Conservation (phyloP, 225 moss, liverwort and hornwort genomes). For the Marchantia paleacea region DNA sequence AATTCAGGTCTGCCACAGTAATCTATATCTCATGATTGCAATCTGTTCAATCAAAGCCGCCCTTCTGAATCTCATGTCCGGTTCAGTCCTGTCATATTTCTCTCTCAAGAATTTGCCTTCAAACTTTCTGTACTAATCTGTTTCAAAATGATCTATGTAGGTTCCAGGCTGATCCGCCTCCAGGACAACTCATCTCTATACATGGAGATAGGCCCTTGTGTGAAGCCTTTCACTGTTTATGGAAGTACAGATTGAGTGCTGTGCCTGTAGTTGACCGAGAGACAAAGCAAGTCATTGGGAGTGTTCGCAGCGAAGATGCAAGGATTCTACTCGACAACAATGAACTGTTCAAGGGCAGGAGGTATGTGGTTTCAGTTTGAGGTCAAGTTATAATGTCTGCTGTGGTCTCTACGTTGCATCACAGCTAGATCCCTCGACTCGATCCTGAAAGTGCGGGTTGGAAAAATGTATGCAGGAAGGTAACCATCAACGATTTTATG, state of each 20-base stretch:
- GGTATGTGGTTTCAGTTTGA: slow-evolving; percentile 3
- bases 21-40: too few relatives aligned
- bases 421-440: not conserved
- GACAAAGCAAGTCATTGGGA: slow-evolving; percentile 20
- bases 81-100: too few relatives aligned
- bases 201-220: slow-evolving; percentile 22
- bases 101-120: too few relatives aligned
- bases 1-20: slow-evolving; percentile 18
- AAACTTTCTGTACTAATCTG: too few relatives aligned
- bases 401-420: not conserved
- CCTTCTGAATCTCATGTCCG: too few relatives aligned
- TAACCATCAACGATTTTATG: slow-evolving; percentile 27
- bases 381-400: not conserved
- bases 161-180: slow-evolving; percentile 21
- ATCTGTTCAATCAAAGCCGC: too few relatives aligned
- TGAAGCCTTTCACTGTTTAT: slow-evolving; percentile 24
- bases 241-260: slow-evolving; percentile 21
- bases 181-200: slow-evolving; percentile 19
- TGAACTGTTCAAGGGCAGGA: slow-evolving; percentile 25
- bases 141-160: not conserved
- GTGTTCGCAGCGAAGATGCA: slow-evolving; percentile 21
- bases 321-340: slow-evolving; percentile 15
- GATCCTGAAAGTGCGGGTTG: not conserved
- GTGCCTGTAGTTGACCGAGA: slow-evolving; percentile 24
- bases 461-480: slow-evolving; percentile 2